Percentiles rank a stretch among this genome's conserved stretches.
Evolutionary conservation across 2,329 filamentous ascomycete species (phyloP).

Genomic region (Arachnomyces sp.): DNA sequence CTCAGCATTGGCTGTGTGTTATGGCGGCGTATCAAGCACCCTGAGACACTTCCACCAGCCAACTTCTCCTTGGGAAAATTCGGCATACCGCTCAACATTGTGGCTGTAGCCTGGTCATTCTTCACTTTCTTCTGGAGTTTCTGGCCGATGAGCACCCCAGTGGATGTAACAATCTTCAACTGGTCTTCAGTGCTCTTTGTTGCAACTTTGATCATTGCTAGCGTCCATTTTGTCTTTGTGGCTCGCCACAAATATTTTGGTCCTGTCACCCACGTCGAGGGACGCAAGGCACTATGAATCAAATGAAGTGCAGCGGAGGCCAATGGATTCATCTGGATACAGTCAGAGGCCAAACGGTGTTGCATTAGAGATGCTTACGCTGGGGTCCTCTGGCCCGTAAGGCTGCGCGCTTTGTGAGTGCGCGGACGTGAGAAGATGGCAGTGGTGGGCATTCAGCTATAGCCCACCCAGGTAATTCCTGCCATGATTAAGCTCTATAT

Average conservation of each 20-base stretch:
- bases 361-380: background rate
- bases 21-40: conserved; percentile 33
- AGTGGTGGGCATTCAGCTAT: no score
- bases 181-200: conserved; percentile 6
- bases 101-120: conserved; percentile 32
- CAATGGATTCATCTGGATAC: conserved; percentile 5
- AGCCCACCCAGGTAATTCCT: no score
- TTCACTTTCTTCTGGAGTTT: conserved; percentile 6
- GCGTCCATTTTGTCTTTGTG: conserved; percentile 5
- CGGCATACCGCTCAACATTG: conserved; percentile 39
- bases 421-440: no score
- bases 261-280: conserved; percentile 6
- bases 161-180: conserved; percentile 3
- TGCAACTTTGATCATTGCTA: background rate
- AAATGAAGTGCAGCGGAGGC: no score
- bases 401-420: no score
- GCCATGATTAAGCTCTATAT: no score
- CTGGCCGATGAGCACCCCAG: conserved; percentile 3
- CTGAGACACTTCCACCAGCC: conserved; percentile 30
- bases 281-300: background rate
- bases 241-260: conserved; percentile 8
- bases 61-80: conserved; percentile 38
- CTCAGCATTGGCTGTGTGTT: conserved; percentile 42
- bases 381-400: no score
- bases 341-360: conserved; percentile 4